Conservation (phyloP, 305 asterid genomes). For the Nicotiana rustica region DNA sequence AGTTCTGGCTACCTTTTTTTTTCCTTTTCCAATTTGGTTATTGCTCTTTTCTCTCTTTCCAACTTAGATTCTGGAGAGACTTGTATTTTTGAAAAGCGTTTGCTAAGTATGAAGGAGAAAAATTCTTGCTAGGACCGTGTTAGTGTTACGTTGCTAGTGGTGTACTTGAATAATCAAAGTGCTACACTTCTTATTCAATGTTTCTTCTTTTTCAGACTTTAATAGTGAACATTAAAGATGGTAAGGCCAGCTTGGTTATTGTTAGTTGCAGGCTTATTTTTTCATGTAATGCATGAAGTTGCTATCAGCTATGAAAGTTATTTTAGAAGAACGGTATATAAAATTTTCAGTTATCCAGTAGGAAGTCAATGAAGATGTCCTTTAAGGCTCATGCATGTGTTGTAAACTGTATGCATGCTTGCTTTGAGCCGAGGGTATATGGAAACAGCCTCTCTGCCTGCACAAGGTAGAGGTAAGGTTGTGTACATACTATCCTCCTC, state of each 20-base stretch:
- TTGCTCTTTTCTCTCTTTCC: constrained; percentile 12
- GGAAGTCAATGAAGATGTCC: constrained; percentile 8
- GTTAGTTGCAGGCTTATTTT: constrained; percentile 4
- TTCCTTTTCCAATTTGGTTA: neutral
- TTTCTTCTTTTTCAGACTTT: neutral
- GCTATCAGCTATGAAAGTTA: neutral
- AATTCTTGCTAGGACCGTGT: neutral
- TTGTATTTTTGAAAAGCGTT: neutral
- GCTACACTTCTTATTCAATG: neutral
- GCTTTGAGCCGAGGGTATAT: too few relatives aligned
- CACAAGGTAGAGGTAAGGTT: too few relatives aligned
- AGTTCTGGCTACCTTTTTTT: neutral
- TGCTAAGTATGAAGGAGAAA: constrained; percentile 16
- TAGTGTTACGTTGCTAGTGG: neutral
- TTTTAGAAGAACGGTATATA: neutral
- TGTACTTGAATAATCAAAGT: constrained; percentile 20
- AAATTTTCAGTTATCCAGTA: constrained; percentile 5
- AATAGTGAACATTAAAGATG: constrained; percentile 10
- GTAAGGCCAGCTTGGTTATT: neutral
- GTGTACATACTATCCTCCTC: too few relatives aligned
- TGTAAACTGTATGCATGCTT: neutral
- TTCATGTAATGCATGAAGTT: constrained; percentile 8
- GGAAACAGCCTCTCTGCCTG: too few relatives aligned
- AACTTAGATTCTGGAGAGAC: constrained; percentile 8
- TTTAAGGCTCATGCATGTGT: neutral